These are phyloP conservation scores for Saccharomyces hybrid DNA, from an alignment of 1,139 yeast genomes.

Conservation along the genomic window DNA sequence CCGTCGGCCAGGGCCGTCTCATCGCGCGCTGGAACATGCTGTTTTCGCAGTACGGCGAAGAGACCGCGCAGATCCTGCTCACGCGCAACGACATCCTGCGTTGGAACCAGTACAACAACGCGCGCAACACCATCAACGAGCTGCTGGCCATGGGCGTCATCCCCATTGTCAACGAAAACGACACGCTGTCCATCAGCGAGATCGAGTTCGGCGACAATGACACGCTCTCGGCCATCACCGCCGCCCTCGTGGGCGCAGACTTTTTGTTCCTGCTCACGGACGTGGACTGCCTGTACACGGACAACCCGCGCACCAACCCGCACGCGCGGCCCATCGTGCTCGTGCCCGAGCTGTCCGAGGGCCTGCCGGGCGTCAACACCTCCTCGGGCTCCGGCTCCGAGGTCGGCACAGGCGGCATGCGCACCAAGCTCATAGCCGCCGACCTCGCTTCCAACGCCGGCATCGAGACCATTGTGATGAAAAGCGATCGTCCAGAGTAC, in stretches of 20 bases:
- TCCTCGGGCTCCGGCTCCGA: slow-evolving; percentile 63
- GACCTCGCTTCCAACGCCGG: slow-evolving; percentile 91
- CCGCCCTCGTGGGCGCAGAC: slow-evolving; percentile 91
- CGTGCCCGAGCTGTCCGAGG: slow-evolving; percentile 64
- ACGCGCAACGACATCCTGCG: slow-evolving; percentile 89
- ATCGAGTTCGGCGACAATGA: slow-evolving; percentile 95
- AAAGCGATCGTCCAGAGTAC: slow-evolving; percentile 65
- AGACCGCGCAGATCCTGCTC: slow-evolving; percentile 81
- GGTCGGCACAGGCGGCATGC: slow-evolving; percentile 97
- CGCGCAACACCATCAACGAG: slow-evolving; percentile 76
- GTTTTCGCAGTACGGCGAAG: slow-evolving; percentile 72
- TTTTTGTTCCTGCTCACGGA: slow-evolving; percentile 84
- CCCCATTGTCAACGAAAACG: slow-evolving; percentile 93
- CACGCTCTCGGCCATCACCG: slow-evolving; percentile 86
- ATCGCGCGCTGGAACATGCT: slow-evolving; percentile 84
- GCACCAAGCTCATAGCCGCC: slow-evolving; percentile 90
- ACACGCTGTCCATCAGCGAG: slow-evolving; percentile 81
- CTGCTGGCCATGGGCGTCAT: slow-evolving; percentile 78
- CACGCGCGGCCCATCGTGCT: slow-evolving; percentile 70
- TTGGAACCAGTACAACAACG: slow-evolving; percentile 83
- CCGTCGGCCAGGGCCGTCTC: slow-evolving; percentile 84
- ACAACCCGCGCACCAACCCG: slow-evolving; percentile 78
- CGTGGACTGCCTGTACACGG: slow-evolving; percentile 86
- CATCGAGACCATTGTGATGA: slow-evolving; percentile 77
- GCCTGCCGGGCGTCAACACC: slow-evolving; percentile 57